Evolutionary conservation across 306 rosid genomes (phyloP).

Genomic region (Trichosanthes truncata): DNA sequence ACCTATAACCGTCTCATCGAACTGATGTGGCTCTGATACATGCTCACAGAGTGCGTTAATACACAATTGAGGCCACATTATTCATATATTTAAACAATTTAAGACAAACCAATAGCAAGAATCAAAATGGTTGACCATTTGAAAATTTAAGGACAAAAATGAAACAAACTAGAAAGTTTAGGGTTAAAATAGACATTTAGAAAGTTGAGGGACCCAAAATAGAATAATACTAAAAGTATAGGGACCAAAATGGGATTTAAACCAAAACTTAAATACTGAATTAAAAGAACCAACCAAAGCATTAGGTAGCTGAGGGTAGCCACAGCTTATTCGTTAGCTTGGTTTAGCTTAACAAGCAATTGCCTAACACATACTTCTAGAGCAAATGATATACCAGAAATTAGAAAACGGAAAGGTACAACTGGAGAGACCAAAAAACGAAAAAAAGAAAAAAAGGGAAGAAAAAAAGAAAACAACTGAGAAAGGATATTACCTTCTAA

Average conservation of each 20-base stretch:
- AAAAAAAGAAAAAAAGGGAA: background rate
- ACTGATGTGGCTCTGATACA: background rate
- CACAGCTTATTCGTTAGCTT: background rate
- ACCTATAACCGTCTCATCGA: background rate
- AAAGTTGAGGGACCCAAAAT: too few species aligned
- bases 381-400: background rate
- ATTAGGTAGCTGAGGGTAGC: background rate
- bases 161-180: too few species aligned
- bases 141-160: too few species aligned
- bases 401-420: background rate
- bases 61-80: background rate
- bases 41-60: background rate
- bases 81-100: too few species aligned
- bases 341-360: background rate
- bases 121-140: too few species aligned
- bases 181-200: too few species aligned
- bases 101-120: background rate
- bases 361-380: background rate
- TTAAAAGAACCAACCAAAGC: background rate
- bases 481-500: constrained; percentile 29
- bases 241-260: too few species aligned
- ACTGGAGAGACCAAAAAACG: background rate
- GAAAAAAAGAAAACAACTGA: background rate
- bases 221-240: too few species aligned
- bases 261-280: background rate